Conservation (phyloP, 108 stramenopile genomes). For the Aurantiochytrium sp. region DNA sequence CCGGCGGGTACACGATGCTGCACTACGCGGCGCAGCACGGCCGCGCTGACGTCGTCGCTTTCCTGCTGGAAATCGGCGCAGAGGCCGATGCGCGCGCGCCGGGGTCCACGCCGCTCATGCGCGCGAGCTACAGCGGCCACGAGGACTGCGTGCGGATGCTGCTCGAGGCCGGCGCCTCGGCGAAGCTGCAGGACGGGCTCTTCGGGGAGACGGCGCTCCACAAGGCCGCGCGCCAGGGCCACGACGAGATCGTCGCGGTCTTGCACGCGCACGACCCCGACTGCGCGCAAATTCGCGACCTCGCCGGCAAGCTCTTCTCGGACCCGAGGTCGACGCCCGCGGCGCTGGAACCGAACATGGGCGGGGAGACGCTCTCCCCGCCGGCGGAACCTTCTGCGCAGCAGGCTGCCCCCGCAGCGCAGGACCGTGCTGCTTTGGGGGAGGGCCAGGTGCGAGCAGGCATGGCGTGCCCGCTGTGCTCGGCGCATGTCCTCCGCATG, state of each 20-base stretch:
- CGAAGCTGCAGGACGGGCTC: background rate
- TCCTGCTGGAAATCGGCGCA: background rate
- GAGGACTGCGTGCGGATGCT: background rate
- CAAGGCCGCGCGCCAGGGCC: constrained; percentile 14
- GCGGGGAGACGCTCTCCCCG: too few relatives aligned
- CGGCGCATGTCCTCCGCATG: background rate
- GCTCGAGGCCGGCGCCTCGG: background rate
- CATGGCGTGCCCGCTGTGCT: background rate
- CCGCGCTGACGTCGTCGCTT: background rate
- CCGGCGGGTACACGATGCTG: background rate
- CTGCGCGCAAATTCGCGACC: background rate
- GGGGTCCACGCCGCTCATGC: background rate
- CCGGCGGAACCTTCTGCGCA: too few relatives aligned
- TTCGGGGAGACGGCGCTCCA: background rate
- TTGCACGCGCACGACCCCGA: background rate
- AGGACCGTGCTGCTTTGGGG: background rate
- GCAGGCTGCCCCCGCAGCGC: too few relatives aligned
- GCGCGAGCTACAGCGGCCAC: background rate
- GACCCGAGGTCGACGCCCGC: too few relatives aligned
- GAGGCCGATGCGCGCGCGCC: background rate
- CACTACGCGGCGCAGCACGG: constrained; percentile 18
- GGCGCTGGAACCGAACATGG: too few relatives aligned
- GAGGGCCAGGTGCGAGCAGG: too few relatives aligned
- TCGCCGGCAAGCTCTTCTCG: background rate
- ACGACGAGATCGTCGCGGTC: background rate